phyloP scores from a whole-genome alignment of 116 monocot genomes.

The Dioscorea cayenensis region DNA sequence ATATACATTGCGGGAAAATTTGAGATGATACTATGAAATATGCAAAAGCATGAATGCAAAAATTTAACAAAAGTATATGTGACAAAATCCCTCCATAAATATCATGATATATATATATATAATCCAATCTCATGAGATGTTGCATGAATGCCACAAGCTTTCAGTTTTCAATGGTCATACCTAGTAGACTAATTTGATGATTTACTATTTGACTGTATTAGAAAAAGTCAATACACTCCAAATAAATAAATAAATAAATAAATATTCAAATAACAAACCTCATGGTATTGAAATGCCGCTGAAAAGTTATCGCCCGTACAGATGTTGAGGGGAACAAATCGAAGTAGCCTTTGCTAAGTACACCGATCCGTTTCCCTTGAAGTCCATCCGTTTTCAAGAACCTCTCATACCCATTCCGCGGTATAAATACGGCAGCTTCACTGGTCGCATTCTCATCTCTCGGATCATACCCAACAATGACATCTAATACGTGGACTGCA shows the following conservation, averaged over 20 bases:
- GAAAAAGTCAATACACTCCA: no score
- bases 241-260: no score
- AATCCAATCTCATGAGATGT: no score
- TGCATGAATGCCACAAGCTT: no score
- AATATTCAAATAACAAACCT: conserved; percentile 16
- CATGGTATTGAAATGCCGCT: conserved; percentile 36
- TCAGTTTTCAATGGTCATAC: no score
- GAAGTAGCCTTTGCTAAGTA: conserved; percentile 42
- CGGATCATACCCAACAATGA: conserved; percentile 52
- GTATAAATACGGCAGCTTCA: conserved; percentile 34
- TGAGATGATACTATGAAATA: background rate
- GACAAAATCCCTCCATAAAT: no score
- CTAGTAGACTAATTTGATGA: no score
- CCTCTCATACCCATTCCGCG: conserved; percentile 43
- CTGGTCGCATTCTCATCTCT: conserved; percentile 37
- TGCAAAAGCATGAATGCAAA: background rate
- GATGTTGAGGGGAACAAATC: conserved; percentile 12
- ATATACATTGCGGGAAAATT: no score
- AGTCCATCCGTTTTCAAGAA: conserved; percentile 56
- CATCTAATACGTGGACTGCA: conserved; percentile 54
- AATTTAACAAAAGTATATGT: background rate
- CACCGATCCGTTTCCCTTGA: conserved; percentile 52
- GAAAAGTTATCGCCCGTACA: conserved; percentile 1
- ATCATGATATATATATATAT: no score
- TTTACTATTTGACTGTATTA: no score